These are phyloP conservation scores for Arthrobotrys pseudoclavata DNA, from an alignment of 2,329 filamentous ascomycete genomes.

Conservation along the genomic window DNA sequence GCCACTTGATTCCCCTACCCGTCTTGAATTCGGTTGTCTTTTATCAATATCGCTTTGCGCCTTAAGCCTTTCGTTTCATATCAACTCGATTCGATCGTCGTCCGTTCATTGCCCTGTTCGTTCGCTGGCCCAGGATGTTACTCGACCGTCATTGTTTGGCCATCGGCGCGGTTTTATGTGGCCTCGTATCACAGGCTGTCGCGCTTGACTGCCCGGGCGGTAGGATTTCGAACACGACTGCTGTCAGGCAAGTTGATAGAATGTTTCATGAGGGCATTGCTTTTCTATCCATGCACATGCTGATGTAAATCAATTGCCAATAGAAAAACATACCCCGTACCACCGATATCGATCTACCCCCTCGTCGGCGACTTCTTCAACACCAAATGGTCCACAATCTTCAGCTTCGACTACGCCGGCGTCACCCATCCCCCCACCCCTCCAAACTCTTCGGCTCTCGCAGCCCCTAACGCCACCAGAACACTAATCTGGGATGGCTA, in stretches of 20 bases:
- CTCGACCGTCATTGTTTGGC: constrained; percentile 28
- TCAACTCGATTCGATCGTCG: not conserved
- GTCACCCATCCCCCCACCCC: constrained; percentile 41
- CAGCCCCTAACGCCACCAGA: constrained; percentile 42
- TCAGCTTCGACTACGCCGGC: constrained; percentile 46
- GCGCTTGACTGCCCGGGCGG: constrained; percentile 54
- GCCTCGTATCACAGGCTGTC: constrained; percentile 26
- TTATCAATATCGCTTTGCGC: constrained; percentile 23
- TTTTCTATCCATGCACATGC: not conserved
- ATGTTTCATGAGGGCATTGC: not conserved
- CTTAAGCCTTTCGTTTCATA: constrained; percentile 11
- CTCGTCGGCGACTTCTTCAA: constrained; percentile 59
- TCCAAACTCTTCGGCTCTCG: constrained; percentile 13
- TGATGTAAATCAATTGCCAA: not conserved
- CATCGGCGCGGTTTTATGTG: constrained; percentile 23
- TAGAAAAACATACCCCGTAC: constrained; percentile 57
- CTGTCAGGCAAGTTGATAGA: constrained; percentile 42
- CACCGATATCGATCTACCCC: constrained; percentile 49
- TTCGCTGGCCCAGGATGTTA: constrained; percentile 15
- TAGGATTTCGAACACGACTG: constrained; percentile 51
- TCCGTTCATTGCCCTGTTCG: not conserved
- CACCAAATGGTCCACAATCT: constrained; percentile 52
- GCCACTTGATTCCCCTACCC: constrained; percentile 10
- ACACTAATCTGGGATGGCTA: constrained; percentile 48
- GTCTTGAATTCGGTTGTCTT: not conserved